Percentiles rank a stretch among this genome's conserved stretches.
These are phyloP conservation scores for Poronia punctata DNA, from an alignment of 495 filamentous ascomycete species.

Conservation along the genomic window DNA sequence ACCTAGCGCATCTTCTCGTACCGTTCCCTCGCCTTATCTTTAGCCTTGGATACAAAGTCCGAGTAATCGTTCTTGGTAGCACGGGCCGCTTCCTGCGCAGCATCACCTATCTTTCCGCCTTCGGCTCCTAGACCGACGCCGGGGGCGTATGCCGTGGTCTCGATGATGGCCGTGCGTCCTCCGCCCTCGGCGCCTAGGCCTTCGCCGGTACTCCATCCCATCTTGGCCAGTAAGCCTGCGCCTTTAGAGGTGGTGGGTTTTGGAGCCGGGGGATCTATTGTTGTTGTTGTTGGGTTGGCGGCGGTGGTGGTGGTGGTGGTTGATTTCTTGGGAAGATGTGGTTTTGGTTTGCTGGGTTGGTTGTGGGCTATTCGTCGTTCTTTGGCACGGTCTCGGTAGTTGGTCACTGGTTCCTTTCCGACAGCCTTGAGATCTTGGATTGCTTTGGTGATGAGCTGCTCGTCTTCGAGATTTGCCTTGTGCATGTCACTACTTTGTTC, in stretches of 20 bases:
- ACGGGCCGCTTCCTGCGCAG: conserved; percentile 67
- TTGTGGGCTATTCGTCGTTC: conserved; percentile 73
- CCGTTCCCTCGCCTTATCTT: conserved; percentile 70
- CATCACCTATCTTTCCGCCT: conserved; percentile 78
- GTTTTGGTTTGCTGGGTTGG: conserved; percentile 51
- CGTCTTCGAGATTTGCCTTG: conserved; percentile 58
- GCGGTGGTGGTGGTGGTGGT: conserved; percentile 20
- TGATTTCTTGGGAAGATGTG: conserved; percentile 33
- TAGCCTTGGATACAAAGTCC: conserved; percentile 72
- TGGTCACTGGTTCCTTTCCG: conserved; percentile 33
- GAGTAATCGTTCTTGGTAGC: conserved; percentile 62
- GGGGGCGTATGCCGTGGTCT: conserved; percentile 69
- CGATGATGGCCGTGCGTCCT: conserved; percentile 69
- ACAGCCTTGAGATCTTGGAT: conserved; percentile 42
- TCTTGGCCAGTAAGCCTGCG: conserved; percentile 75
- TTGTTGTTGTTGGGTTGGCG: too few species aligned
- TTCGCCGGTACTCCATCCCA: conserved; percentile 78
- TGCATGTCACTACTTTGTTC: conserved; percentile 72
- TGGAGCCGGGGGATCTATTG: conserved; percentile 13
- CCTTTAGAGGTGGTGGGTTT: conserved; percentile 64
- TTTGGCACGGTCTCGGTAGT: conserved; percentile 76
- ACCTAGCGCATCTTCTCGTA: conserved; percentile 54
- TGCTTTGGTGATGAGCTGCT: conserved; percentile 52
- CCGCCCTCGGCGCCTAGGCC: conserved; percentile 76
- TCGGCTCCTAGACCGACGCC: conserved; percentile 84